Evolutionary conservation across 441 rosid genomes (phyloP).

Genomic region (Adansonia rubrostipa): DNA sequence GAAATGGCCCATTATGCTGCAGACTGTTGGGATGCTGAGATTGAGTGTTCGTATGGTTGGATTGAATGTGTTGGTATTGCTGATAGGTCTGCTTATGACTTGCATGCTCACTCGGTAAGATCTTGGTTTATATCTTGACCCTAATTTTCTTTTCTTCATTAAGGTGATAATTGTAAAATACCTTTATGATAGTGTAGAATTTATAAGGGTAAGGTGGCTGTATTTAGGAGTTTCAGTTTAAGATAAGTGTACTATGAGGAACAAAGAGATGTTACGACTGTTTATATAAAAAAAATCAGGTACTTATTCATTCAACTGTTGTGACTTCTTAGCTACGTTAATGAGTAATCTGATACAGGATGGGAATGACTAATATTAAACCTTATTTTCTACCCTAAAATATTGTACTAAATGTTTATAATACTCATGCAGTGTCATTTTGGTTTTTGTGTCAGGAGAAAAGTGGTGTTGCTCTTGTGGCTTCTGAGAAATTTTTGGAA

Average conservation of each 20-base stretch:
- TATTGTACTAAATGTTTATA: not conserved
- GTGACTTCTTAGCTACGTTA: not conserved
- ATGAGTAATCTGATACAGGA: not conserved
- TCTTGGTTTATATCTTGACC: not conserved
- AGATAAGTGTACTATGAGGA: not conserved
- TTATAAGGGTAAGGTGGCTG: not conserved
- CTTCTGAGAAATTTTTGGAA: constrained; percentile 66
- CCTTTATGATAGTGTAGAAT: not conserved
- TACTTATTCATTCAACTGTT: not conserved
- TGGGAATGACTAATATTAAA: not conserved
- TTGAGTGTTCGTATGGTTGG: constrained; percentile 80
- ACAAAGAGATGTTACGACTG: not conserved
- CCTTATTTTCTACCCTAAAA: not conserved
- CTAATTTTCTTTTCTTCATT: constrained; percentile 1
- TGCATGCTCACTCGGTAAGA: constrained; percentile 66
- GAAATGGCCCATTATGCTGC: constrained; percentile 93
- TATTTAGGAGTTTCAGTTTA: constrained; percentile 8
- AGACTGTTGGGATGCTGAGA: constrained; percentile 90
- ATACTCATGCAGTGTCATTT: not conserved
- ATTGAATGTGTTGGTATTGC: constrained; percentile 85
- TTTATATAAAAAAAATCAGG: not conserved
- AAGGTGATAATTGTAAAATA: not conserved
- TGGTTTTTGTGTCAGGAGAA: constrained; percentile 48
- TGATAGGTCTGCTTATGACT: constrained; percentile 81
- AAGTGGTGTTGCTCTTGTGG: constrained; percentile 68